Evolutionary conservation across 768 basidiomycete genomes (phyloP).

Genomic region (Auricularia sp.): DNA sequence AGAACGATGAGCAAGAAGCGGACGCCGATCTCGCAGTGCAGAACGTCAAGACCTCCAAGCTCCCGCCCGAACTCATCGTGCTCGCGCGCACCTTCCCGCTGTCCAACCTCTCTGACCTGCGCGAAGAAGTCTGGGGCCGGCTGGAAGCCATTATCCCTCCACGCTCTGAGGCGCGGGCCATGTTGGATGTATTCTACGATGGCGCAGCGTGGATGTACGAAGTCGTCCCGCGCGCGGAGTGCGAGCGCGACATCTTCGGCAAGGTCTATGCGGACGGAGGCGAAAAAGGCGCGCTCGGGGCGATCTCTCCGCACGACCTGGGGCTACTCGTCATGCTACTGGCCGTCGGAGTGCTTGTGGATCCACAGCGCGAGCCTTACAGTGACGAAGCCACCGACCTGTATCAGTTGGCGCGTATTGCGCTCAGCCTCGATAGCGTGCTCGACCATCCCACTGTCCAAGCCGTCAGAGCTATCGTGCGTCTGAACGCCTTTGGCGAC

Average conservation of each 20-base stretch:
- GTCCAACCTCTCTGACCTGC: not conserved
- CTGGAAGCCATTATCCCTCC: conserved; percentile 12
- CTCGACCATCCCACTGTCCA: not conserved
- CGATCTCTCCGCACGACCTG: not conserved
- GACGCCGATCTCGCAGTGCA: not conserved
- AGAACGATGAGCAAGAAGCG: not conserved
- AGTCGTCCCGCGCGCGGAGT: not conserved
- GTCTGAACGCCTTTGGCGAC: not conserved
- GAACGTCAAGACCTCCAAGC: not conserved
- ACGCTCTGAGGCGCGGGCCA: not conserved
- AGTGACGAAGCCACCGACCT: not conserved
- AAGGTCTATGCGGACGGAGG: not conserved
- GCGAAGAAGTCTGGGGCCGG: conserved; percentile 24
- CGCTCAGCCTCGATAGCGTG: not conserved
- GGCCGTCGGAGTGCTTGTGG: not conserved
- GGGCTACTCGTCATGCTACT: not conserved
- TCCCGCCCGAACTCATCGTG: not conserved
- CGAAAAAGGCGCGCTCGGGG: not conserved
- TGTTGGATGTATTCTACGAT: not conserved
- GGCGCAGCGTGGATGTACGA: not conserved
- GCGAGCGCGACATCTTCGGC: not conserved
- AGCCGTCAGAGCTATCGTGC: not conserved
- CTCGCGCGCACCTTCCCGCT: not conserved
- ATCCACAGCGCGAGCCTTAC: not conserved
- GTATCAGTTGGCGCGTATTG: not conserved